Conservation (phyloP, 306 rosid species). For the Cicer bijugum region DNA sequence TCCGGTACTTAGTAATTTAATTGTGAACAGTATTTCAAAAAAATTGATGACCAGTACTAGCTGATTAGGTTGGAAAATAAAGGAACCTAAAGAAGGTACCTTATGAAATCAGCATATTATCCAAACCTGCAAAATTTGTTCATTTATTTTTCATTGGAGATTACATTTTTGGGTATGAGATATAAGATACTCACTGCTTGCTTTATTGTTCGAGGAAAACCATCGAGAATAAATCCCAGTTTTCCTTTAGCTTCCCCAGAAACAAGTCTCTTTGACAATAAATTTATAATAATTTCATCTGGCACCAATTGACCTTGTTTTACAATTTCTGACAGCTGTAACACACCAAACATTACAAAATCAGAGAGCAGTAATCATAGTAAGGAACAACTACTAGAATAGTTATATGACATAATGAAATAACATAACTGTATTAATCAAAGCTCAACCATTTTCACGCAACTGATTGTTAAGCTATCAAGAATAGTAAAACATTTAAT, state of each 20-base stretch:
- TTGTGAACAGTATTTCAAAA: constrained; percentile 11
- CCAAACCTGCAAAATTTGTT: constrained; percentile 17
- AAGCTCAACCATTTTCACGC: constrained; percentile 18
- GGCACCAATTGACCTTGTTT: constrained; percentile 90
- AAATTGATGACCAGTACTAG: constrained; percentile 10
- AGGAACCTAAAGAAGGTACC: constrained; percentile 5
- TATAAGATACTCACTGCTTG: constrained; percentile 81
- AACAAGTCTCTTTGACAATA: constrained; percentile 82
- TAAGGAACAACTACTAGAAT: constrained; percentile 29
- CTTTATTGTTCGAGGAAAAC: constrained; percentile 87
- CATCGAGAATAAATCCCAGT: constrained; percentile 95
- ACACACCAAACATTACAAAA: constrained; percentile 38
- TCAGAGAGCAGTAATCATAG: not conserved
- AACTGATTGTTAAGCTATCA: constrained; percentile 1
- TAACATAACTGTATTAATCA: constrained; percentile 10
- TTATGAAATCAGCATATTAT: constrained; percentile 26
- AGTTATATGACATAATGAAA: constrained; percentile 18
- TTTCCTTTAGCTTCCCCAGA: constrained; percentile 78
- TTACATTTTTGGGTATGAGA: constrained; percentile 17
- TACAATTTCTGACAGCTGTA: constrained; percentile 88
- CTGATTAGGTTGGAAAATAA: constrained; percentile 26
- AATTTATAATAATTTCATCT: constrained; percentile 80
- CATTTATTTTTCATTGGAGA: constrained; percentile 32
- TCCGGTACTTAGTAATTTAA: not conserved
- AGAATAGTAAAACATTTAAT: constrained; percentile 11